Conservation (phyloP, 768 basidiomycete species). For the Cyclocybe aegerita region DNA sequence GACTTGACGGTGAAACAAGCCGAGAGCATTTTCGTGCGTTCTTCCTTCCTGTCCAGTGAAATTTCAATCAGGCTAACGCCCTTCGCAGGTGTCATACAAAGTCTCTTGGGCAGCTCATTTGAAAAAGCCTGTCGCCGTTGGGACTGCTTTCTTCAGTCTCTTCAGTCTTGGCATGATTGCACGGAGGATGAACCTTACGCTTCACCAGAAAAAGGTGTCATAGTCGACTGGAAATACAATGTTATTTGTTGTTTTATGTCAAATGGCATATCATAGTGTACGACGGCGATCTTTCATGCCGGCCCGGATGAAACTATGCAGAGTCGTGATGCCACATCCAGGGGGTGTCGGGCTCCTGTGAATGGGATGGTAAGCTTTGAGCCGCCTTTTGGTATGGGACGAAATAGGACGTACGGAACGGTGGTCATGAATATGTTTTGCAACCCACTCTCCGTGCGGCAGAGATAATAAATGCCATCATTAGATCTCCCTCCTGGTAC, state of each 20-base stretch:
- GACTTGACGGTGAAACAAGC: conserved; percentile 79
- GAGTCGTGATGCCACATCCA: conserved; percentile 40
- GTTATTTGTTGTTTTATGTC: background rate
- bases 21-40: conserved; percentile 78
- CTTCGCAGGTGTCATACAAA: conserved; percentile 77
- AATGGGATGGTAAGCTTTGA: conserved; percentile 1
- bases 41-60: background rate
- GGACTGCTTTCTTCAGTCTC: conserved; percentile 63
- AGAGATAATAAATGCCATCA: conserved; percentile 44
- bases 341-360: conserved; percentile 33
- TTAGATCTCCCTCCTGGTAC: conserved; percentile 39
- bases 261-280: too few species aligned
- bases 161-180: conserved; percentile 52
- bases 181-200: conserved; percentile 46
- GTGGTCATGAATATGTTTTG: conserved; percentile 51
- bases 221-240: conserved; percentile 8
- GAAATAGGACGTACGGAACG: conserved; percentile 35
- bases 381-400: background rate
- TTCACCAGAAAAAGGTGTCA: conserved; percentile 40
- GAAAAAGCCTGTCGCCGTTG: conserved; percentile 82
- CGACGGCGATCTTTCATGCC: conserved; percentile 1
- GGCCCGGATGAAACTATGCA: conserved; percentile 38
- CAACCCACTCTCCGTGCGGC: conserved; percentile 31
- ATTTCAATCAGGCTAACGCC: background rate
- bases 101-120: conserved; percentile 80